Evolutionary conservation across 129 eudicot species (phyloP).

Genomic region (Artemisia argyi): DNA sequence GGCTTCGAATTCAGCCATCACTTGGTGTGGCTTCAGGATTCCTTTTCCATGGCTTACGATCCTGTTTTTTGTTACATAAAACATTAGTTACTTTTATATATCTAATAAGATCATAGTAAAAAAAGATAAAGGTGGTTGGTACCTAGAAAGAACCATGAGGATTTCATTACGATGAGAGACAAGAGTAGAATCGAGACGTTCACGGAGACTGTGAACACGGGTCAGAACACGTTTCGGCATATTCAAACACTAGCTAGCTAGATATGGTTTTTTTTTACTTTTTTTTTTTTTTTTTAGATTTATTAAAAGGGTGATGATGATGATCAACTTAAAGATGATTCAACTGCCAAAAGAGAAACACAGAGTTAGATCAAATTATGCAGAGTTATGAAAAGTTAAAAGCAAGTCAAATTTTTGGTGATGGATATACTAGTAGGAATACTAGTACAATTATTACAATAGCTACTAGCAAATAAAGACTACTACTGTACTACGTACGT

Average conservation of each 20-base stretch:
- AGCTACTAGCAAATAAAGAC: too few species aligned
- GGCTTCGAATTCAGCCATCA: constrained; percentile 78
- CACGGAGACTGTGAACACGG: constrained; percentile 93
- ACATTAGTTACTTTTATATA: too few species aligned
- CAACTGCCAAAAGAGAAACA: constrained; percentile 21
- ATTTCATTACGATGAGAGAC: constrained; percentile 79
- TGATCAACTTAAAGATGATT: background rate
- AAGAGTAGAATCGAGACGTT: constrained; percentile 85
- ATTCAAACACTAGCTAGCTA: background rate
- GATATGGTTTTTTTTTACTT: background rate
- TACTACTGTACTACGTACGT: too few species aligned
- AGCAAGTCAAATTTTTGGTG: too few species aligned
- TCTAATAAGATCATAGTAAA: too few species aligned
- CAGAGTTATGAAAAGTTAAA: too few species aligned
- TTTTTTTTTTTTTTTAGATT: too few species aligned
- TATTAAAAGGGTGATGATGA: too few species aligned
- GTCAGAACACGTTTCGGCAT: constrained; percentile 78
- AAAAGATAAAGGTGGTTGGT: background rate
- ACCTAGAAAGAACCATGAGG: constrained; percentile 71
- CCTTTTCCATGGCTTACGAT: constrained; percentile 85
- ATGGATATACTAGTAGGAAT: too few species aligned
- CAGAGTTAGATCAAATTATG: background rate
- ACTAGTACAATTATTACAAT: too few species aligned
- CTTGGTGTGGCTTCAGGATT: constrained; percentile 82
- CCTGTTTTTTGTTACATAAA: constrained; percentile 30